These are phyloP conservation scores for thale cress (Arabidopsis thaliana) DNA, from an alignment of 345 rosid species.

Conservation along the genomic window TAIR10.1 NC_003071.7:8679501-8680000, in stretches of 20 bases:
- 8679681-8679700: not conserved
- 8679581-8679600: constrained; percentile 3
- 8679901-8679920: not conserved
- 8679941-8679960: constrained; percentile 12
- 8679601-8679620: not conserved
- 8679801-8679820: no score
- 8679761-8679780: not conserved
- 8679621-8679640: not conserved
- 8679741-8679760: not conserved
- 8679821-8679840: not conserved
- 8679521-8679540: constrained; percentile 15
- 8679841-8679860: not conserved
- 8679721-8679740: not conserved
- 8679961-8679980: constrained; percentile 61
- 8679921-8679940: not conserved
- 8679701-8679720: no score
- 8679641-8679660: not conserved
- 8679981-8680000: constrained; percentile 67
- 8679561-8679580: not conserved
- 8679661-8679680: not conserved
- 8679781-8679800: no score
- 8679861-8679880: not conserved
- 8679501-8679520: constrained; percentile 36
- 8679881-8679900: not conserved
- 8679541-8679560: not conserved